Evolutionary conservation across 805 yeast species (phyloP), one percentile per base, ranked within the genome.

Genomic region (Wickerhamia fluorescens): DNA sequence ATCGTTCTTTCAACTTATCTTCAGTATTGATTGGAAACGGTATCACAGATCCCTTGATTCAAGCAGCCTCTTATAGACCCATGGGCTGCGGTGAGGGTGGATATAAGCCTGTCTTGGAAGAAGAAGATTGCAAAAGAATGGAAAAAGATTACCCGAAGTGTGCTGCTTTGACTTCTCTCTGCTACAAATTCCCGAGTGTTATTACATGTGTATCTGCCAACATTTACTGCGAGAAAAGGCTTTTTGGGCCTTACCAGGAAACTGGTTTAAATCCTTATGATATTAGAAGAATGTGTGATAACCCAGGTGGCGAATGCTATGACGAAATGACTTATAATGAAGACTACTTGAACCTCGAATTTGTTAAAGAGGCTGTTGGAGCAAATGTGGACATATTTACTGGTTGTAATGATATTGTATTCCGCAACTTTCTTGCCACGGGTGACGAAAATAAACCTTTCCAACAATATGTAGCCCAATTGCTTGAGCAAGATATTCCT

Each of bases 371-470:
- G 29, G 68, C 70, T 6, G 64, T 77, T 9, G 84, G 83, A 23
- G 81, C 77, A 16, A 64, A 67, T 25, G 59, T 65, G 18, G 73
- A 69, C 37, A 47, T 49, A 15, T 62, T 58, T 40, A 61, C 72
- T 12, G 29, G 51, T 11, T 72, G 78, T 50, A 67, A 66, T 47
- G 68, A 67, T 41, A 67, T 59, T 25, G 71, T 71, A 17, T 65
- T 63, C 48, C 52, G 56, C 40, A 68, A 66, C 49, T 73, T 73
- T 43, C 41, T 62, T 40, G 66, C 67, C 45, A 66, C 71, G 18
- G 86, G 85, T 24, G 87, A 78, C 56, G 73, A 75, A 67, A 61
- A 66, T 68, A 70, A 65, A 44, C 84, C 85, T n/a, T 75, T 64
- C 69, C 92, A 85, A 51, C 71, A 67, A 44, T 75, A 73, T 29